Base-by-base conservation (phyloP, 163 green algal species). In the Chloroidium sp. region DNA sequence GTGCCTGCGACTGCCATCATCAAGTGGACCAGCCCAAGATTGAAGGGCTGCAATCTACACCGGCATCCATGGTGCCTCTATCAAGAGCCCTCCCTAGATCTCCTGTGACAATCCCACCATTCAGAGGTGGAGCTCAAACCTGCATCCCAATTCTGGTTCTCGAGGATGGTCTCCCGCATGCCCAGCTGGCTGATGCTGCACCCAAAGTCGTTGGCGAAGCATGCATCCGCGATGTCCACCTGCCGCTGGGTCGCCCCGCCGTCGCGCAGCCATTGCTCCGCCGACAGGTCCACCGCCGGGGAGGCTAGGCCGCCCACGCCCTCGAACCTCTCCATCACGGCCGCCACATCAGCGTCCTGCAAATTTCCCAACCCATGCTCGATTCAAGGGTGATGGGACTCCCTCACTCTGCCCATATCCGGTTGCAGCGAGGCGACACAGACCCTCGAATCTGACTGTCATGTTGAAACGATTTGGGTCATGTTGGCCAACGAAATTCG, bases 161-260 rank as follows among this genome's bases (percentile, higher is more conserved):
- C 93, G 59, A 86, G 83, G 69, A 95, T 92, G 83, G 94, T 87
- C 83, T 97, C 93, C 4, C 79, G 79, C 64, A 97, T 72, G 57
- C 93, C 93, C 75, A 97, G 78, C 67, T 93, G 83, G 3, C 84
- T n/a, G 8, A 97, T 78, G 6, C 77, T 89, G 81, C 86, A 91
- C 13, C 87, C 90, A 84, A 95, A 97, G 84, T 97, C 93, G 82
- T 97, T 97, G 76, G 93, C 93, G 78, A 96, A 97, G 87, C 90
- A 94, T 1, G 86, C 90, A 59, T 95, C 88, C 8, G 92, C 91
- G 0, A 92, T 88, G 14, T 85, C 86, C 61, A 93, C 8, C 87
- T 88, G 87, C 75, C 85, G 80, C 2, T 69, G 12, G 0, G 67
- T 90, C 57, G 82, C 89, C n/a, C 90, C 85, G 58, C 81, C 2